Percentiles rank a stretch among this genome's conserved stretches.
phyloP scores from a whole-genome alignment of 495 filamentous ascomycete species.

The Penicillium waksmanii region DNA sequence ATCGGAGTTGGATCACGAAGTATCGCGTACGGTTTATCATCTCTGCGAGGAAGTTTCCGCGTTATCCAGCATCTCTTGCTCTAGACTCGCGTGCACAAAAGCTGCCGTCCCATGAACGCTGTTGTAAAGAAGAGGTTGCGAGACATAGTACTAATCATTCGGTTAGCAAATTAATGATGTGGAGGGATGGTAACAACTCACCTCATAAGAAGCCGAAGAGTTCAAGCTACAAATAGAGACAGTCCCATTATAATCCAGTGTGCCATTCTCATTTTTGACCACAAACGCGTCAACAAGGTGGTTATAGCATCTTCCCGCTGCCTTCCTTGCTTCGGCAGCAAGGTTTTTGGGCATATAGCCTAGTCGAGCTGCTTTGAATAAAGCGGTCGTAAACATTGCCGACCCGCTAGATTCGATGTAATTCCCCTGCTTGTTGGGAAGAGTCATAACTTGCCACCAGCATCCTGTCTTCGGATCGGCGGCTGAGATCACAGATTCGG shows the following conservation, averaged over 20 bases:
- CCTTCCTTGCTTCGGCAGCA: conserved; percentile 2
- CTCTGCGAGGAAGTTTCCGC: neutral
- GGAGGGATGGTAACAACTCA: conserved; percentile 30
- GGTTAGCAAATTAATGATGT: conserved; percentile 10
- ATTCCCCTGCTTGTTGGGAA: conserved; percentile 51
- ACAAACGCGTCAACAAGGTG: conserved; percentile 47
- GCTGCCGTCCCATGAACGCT: conserved; percentile 52
- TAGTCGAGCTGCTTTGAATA: conserved; percentile 54
- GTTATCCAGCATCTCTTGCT: conserved; percentile 37
- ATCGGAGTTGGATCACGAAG: too few relatives aligned
- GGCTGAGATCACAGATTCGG: conserved; percentile 43
- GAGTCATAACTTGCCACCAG: conserved; percentile 66
- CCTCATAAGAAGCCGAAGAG: conserved; percentile 51
- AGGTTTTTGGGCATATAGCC: conserved; percentile 35
- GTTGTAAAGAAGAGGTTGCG: conserved; percentile 46
- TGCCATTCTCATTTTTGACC: conserved; percentile 39
- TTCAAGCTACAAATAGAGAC: conserved; percentile 59
- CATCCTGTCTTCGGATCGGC: conserved; percentile 51
- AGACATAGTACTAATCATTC: conserved; percentile 50
- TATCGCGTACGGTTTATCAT: neutral
- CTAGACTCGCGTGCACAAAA: conserved; percentile 52
- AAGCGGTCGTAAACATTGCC: conserved; percentile 62
- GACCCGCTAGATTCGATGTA: conserved; percentile 64
- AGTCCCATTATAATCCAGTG: conserved; percentile 56
- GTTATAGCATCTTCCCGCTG: conserved; percentile 38